A percentile compares a stretch with the other conserved stretches of the same genome.
These are phyloP conservation scores for Ogataea trehaloabstinens DNA, from an alignment of 805 yeast species.

Conservation along the genomic window DNA sequence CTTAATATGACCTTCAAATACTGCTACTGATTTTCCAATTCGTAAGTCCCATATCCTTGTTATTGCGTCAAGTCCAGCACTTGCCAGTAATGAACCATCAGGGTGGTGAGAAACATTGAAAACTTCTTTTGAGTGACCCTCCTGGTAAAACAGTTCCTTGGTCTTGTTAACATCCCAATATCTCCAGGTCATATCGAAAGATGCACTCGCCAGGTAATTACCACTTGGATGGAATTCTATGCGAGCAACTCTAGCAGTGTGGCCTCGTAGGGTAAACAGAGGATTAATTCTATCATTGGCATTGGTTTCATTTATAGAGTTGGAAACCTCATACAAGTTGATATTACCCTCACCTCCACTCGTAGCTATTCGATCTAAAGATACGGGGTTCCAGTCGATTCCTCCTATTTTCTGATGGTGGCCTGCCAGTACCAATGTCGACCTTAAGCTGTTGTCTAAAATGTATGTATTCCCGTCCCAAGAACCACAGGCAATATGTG, in stretches of 20 bases:
- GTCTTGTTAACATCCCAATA: conserved; percentile 68
- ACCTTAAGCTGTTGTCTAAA: conserved; percentile 40
- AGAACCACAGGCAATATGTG: conserved; percentile 60
- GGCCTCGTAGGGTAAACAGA: conserved; percentile 35
- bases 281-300: conserved; percentile 3
- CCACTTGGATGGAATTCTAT: conserved; percentile 67
- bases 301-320: neutral
- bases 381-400: conserved; percentile 52
- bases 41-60: conserved; percentile 85
- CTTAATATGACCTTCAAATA: conserved; percentile 63
- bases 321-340: conserved; percentile 6
- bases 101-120: conserved; percentile 60
- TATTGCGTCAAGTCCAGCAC: conserved; percentile 77
- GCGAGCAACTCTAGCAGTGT: conserved; percentile 55
- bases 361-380: conserved; percentile 29
- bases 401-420: conserved; percentile 71
- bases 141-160: conserved; percentile 63
- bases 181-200: conserved; percentile 85
- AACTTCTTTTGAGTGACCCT: conserved; percentile 81
- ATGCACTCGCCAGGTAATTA: conserved; percentile 59
- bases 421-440: conserved; percentile 32
- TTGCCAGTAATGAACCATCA: conserved; percentile 74
- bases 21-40: conserved; percentile 61
- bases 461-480: conserved; percentile 78
- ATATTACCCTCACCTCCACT: conserved; percentile 49